Evolutionary conservation across 2,329 filamentous ascomycete genomes (phyloP), one percentile per base, ranked within the genome.

Genomic region (Fusarium papillatum): DNA sequence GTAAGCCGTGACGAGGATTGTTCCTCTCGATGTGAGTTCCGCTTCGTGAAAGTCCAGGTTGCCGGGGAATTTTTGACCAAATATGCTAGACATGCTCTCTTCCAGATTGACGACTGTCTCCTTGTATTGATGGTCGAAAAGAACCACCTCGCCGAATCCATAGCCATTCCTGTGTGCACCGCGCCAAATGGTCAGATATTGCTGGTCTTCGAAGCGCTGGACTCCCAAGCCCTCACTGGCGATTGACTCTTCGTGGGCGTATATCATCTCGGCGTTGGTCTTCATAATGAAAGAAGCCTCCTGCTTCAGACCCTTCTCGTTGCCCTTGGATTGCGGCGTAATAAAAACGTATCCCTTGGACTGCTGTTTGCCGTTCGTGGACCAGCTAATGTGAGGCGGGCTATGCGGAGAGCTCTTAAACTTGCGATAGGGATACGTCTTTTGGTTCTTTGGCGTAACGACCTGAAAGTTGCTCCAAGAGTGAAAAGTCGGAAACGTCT

Each of bases 71-170:
- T 64, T 64, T 7, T 70, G 13, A 0, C 69, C 61, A 4, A 70
- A 66, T 29, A 57, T 48, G 3, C 70, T 64, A 7, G 55, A 41
- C 7, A 78, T 66, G 16, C 50, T 31, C 3, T 60, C 64, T 8
- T 79, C 67, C 1, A 80, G 65, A 2, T 50, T 66, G 14, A 78
- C 24, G 5, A 46, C 53, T 2, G 64, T 70, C 60, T 67, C 79
- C 6, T 76, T 72, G 29, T 84, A 84, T 16, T 78, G 71, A 48
- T 78, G 70, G 34, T 84, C 78, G 31, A 82, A 78, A 14, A 83
- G 74, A 31, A 82, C 64, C 5, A 82, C 71, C 16, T 83, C 75
- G 22, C 83, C 83, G 19, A 82, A 81, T 3, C 82, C 83, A 53
- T 80, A 80, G 11, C 80, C 79, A 5, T 71, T 78, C 71, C 39